Percentiles rank a stretch among this genome's conserved stretches.
Evolutionary conservation across 768 basidiomycete genomes (phyloP).

Genomic region (Termitomyces sp.): DNA sequence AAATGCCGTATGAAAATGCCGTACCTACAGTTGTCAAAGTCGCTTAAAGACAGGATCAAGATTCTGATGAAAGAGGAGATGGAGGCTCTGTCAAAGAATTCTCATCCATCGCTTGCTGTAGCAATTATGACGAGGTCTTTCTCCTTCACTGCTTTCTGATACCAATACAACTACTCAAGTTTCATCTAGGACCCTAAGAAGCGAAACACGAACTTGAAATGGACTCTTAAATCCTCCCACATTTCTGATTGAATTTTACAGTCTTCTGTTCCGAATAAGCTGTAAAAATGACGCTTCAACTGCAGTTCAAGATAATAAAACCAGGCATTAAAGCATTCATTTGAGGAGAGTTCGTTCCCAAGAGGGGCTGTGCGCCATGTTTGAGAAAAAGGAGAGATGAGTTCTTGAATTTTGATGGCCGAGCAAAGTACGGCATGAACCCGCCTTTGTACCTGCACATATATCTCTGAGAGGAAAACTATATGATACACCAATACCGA

Average conservation of each 20-base stretch:
- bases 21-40: not conserved
- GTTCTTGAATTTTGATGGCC: too few species aligned
- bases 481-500: too few species aligned
- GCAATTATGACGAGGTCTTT: constrained; percentile 67
- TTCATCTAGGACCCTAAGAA: not conserved
- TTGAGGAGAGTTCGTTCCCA: constrained; percentile 87
- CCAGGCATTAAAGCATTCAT: constrained; percentile 92
- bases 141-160: constrained; percentile 73
- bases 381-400: not conserved
- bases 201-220: constrained; percentile 56
- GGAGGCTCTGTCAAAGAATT: constrained; percentile 64
- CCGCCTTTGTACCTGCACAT: too few species aligned
- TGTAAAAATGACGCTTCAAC: constrained; percentile 35
- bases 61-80: constrained; percentile 25
- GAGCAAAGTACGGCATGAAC: too few species aligned
- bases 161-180: not conserved
- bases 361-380: constrained; percentile 78
- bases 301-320: constrained; percentile 94
- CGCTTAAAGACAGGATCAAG: not conserved
- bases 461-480: not conserved
- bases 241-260: constrained; percentile 81
- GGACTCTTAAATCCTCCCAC: constrained; percentile 72
- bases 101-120: constrained; percentile 77
- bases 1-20: too few species aligned
- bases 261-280: constrained; percentile 74